Percentiles rank a stretch among this genome's conserved stretches.
These are phyloP conservation scores for Diplogelasinospora grovesii DNA, from an alignment of 495 filamentous ascomycete species.

Conservation along the genomic window DNA sequence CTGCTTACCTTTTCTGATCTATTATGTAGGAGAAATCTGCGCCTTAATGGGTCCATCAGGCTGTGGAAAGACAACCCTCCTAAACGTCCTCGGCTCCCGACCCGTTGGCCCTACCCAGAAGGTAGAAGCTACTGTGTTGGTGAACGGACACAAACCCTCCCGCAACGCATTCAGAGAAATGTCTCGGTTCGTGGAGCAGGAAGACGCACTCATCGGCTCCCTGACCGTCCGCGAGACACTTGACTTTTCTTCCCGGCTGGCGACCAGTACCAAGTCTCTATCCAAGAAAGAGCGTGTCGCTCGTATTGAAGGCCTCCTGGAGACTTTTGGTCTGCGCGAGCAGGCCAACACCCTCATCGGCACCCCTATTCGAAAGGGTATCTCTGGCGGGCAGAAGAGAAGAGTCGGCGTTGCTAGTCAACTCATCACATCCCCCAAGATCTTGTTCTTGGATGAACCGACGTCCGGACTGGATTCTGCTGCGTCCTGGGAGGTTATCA, in stretches of 20 bases:
- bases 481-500: slow-evolving; percentile 72
- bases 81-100: slow-evolving; percentile 71
- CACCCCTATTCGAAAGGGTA: slow-evolving; percentile 71
- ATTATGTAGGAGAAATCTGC: slow-evolving; percentile 55
- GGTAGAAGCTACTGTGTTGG: slow-evolving; percentile 41
- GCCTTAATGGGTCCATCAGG: slow-evolving; percentile 74
- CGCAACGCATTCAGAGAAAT: slow-evolving; percentile 40
- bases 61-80: slow-evolving; percentile 70
- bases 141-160: slow-evolving; percentile 49
- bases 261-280: slow-evolving; percentile 36
- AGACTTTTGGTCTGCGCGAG: slow-evolving; percentile 66
- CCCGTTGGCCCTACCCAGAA: slow-evolving; percentile 39
- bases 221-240: slow-evolving; percentile 73
- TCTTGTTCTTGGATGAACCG: slow-evolving; percentile 77
- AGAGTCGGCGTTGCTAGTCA: slow-evolving; percentile 71
- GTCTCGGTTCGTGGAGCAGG: slow-evolving; percentile 74
- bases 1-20: background rate
- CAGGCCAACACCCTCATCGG: slow-evolving; percentile 66
- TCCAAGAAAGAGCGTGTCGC: slow-evolving; percentile 56
- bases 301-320: slow-evolving; percentile 81
- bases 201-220: slow-evolving; percentile 72
- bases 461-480: slow-evolving; percentile 76
- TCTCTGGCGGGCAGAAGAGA: slow-evolving; percentile 75
- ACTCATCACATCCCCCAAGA: slow-evolving; percentile 69
- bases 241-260: slow-evolving; percentile 70